Evolutionary conservation across 2,329 filamentous ascomycete species (phyloP).

Genomic region (Ramularia endophylla): DNA sequence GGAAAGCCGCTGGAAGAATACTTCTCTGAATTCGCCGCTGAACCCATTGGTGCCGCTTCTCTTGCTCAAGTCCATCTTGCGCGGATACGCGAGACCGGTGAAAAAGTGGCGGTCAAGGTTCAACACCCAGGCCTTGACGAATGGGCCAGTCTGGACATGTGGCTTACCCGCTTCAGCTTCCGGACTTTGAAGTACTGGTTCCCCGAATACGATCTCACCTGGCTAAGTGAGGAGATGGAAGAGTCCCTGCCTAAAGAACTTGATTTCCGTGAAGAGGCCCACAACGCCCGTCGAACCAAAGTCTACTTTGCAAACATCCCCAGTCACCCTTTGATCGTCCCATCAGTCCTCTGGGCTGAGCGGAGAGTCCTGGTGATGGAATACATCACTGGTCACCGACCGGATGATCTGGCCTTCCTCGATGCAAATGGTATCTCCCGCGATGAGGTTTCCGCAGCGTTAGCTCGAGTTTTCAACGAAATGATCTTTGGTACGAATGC

Average conservation of each 20-base stretch:
- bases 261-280: conserved; percentile 78
- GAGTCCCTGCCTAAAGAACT: conserved; percentile 83
- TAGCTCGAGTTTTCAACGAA: conserved; percentile 94
- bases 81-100: conserved; percentile 71
- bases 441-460: conserved; percentile 87
- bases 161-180: conserved; percentile 83
- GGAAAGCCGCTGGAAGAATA: conserved; percentile 70
- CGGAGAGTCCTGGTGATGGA: conserved; percentile 93
- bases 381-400: conserved; percentile 75
- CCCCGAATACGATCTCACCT: conserved; percentile 95
- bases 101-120: conserved; percentile 91
- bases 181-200: conserved; percentile 86
- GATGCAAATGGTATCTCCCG: conserved; percentile 83
- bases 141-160: conserved; percentile 84
- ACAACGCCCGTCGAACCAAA: conserved; percentile 73
- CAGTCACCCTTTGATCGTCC: conserved; percentile 77
- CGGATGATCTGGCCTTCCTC: conserved; percentile 83
- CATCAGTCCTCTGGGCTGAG: conserved; percentile 82
- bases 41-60: conserved; percentile 86
- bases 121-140: conserved; percentile 86
- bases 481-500: conserved; percentile 95
- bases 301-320: conserved; percentile 73
- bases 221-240: conserved; percentile 92
- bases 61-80: conserved; percentile 92
- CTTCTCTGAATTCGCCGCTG: conserved; percentile 75